phyloP scores from a whole-genome alignment of 2,329 filamentous ascomycete genomes.

The Tympanopsis confertula region DNA sequence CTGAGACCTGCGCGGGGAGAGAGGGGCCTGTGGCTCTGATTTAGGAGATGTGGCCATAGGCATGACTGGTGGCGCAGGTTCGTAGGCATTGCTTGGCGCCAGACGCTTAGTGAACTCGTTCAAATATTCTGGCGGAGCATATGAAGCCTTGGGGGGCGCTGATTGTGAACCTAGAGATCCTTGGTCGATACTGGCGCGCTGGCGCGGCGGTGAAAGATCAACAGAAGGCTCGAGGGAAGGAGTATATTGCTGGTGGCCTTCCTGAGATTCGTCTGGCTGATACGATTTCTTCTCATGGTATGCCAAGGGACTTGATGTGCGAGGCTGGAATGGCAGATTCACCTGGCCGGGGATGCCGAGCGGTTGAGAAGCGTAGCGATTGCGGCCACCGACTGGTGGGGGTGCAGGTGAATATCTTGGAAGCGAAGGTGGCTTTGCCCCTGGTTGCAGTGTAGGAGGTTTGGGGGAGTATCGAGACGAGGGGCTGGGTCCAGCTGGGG shows the following conservation, averaged over 20 bases:
- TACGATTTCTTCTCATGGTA: conserved; percentile 40
- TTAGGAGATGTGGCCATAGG: not conserved
- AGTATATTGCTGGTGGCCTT: conserved; percentile 2
- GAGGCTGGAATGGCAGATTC: conserved; percentile 45
- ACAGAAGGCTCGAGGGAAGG: conserved; percentile 7
- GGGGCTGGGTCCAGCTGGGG: not conserved
- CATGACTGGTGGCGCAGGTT: not conserved
- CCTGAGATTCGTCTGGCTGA: not conserved
- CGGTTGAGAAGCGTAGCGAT: conserved; percentile 27
- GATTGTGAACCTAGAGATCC: not conserved
- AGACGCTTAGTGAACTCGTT: not conserved
- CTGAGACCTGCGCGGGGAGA: conserved; percentile 41
- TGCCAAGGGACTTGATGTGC: conserved; percentile 55
- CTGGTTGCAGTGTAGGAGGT: conserved; percentile 39
- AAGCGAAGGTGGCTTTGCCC: conserved; percentile 34
- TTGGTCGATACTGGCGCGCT: conserved; percentile 18
- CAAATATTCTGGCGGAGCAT: not conserved
- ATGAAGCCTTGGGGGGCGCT: not conserved
- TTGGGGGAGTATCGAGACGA: not conserved
- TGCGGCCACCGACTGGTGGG: conserved; percentile 20
- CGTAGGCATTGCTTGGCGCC: not conserved
- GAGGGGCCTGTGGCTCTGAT: conserved; percentile 41
- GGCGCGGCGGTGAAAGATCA: conserved; percentile 11
- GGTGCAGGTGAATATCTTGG: conserved; percentile 25
- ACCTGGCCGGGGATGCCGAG: conserved; percentile 20